Percentiles rank a stretch among this genome's conserved stretches.
phyloP scores from a whole-genome alignment of 202 grass and related monocot genomes.

The Dendrocalamus latiflorus region DNA sequence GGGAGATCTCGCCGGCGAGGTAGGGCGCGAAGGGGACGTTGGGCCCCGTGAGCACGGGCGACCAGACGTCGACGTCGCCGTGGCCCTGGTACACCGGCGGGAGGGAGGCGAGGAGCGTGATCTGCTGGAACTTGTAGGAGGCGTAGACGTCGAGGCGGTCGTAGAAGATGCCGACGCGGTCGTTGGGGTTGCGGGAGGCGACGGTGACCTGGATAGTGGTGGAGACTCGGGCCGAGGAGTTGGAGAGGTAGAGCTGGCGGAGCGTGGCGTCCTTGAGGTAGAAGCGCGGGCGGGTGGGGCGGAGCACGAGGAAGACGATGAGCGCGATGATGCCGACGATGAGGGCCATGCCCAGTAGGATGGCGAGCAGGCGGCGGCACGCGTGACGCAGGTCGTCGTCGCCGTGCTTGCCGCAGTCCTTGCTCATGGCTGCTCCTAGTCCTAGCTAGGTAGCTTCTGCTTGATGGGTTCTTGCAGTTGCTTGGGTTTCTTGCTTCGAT shows the following conservation, averaged over 20 bases:
- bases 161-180: constrained; percentile 65
- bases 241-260: constrained; percentile 28
- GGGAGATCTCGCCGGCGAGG: constrained; percentile 30
- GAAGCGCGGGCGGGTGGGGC: constrained; percentile 58
- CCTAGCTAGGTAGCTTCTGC: background rate
- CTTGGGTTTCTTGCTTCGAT: background rate
- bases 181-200: constrained; percentile 79
- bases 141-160: constrained; percentile 78
- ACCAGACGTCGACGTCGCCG: constrained; percentile 82
- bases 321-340: constrained; percentile 28
- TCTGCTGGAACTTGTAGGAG: constrained; percentile 77
- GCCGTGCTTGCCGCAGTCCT: constrained; percentile 52
- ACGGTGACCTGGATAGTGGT: constrained; percentile 51
- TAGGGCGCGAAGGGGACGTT: constrained; percentile 60
- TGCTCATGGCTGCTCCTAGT: constrained; percentile 7
- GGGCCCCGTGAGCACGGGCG: constrained; percentile 45
- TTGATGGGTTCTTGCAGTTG: background rate
- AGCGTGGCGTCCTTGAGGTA: constrained; percentile 54
- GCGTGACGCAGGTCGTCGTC: background rate
- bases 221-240: constrained; percentile 20
- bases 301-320: constrained; percentile 47
- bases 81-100: constrained; percentile 61
- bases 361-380: background rate
- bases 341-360: constrained; percentile 11
- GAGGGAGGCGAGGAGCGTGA: constrained; percentile 36